phyloP scores from a whole-genome alignment of 139 green algal species.

The Tetraselmis chui region DNA sequence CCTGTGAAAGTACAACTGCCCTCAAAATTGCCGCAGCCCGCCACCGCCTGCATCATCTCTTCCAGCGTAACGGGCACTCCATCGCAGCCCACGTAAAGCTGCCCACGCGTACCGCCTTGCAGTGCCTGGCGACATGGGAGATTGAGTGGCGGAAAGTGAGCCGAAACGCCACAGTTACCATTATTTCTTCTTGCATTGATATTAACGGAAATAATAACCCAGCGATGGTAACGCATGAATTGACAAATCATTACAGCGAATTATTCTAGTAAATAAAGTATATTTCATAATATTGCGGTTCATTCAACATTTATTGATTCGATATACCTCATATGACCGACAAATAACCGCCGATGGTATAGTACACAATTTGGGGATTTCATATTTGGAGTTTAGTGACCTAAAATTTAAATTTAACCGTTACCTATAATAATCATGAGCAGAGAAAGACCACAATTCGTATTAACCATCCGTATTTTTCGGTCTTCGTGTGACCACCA shows the following conservation, averaged over 20 bases:
- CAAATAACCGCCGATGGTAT: no score
- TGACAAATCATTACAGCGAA: neutral
- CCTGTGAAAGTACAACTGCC: constrained; percentile 38
- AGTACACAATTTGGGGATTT: no score
- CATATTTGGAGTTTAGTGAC: no score
- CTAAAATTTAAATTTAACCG: no score
- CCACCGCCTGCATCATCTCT: constrained; percentile 49
- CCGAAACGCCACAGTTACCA: neutral
- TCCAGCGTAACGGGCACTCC: constrained; percentile 63
- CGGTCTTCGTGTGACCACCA: neutral
- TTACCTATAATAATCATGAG: constrained; percentile 15
- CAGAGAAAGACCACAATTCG: neutral
- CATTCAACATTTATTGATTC: no score
- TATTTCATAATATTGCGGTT: neutral
- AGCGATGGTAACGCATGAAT: neutral
- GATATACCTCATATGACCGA: no score
- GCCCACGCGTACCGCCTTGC: constrained; percentile 27
- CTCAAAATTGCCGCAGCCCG: constrained; percentile 21
- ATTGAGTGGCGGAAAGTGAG: neutral
- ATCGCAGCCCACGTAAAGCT: constrained; percentile 68
- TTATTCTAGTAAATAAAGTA: constrained; percentile 12
- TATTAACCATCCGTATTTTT: neutral
- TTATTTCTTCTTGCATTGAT: constrained; percentile 1
- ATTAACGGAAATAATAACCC: neutral
- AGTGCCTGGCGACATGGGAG: constrained; percentile 3